phyloP scores from a whole-genome alignment of 495 filamentous ascomycete genomes.

The Tuber indicum region DNA sequence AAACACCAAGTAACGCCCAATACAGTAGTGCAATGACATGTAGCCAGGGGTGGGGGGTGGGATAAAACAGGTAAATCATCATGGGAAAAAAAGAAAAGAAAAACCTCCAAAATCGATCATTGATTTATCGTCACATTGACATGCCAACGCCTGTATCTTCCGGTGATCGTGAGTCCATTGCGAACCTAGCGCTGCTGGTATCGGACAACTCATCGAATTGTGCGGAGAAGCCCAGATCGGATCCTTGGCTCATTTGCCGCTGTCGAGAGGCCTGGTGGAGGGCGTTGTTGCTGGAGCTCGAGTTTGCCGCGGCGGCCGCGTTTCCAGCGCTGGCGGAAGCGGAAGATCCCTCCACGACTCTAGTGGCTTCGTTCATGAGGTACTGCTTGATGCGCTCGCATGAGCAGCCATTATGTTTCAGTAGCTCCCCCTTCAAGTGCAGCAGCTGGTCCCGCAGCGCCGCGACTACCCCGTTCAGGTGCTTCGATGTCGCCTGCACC shows the following conservation, averaged over 20 bases:
- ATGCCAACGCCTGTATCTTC: not conserved
- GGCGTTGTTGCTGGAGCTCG: not conserved
- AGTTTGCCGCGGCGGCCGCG: conserved; percentile 8
- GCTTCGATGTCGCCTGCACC: conserved; percentile 29
- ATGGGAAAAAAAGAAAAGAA: not conserved
- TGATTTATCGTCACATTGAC: not conserved
- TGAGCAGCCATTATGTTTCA: conserved; percentile 45
- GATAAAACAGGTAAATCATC: conserved; percentile 1
- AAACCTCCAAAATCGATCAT: not conserved
- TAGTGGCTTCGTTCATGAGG: conserved; percentile 38
- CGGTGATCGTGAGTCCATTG: not conserved
- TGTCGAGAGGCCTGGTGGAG: not conserved
- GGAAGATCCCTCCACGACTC: conserved; percentile 35
- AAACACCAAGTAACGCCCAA: conserved; percentile 40
- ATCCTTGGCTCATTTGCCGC: not conserved
- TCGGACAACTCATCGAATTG: not conserved
- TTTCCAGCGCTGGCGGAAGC: conserved; percentile 10
- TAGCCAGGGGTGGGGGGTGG: not conserved
- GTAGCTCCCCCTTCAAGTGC: conserved; percentile 45
- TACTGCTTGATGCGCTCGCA: conserved; percentile 42
- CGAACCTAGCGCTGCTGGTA: not conserved
- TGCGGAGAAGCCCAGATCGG: not conserved
- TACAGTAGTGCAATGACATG: conserved; percentile 29
- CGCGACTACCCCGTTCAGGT: conserved; percentile 37
- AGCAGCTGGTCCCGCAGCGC: conserved; percentile 46